Evolutionary conservation across 2,329 filamentous ascomycete species (phyloP).

Genomic region (Thermoascus crustaceus): DNA sequence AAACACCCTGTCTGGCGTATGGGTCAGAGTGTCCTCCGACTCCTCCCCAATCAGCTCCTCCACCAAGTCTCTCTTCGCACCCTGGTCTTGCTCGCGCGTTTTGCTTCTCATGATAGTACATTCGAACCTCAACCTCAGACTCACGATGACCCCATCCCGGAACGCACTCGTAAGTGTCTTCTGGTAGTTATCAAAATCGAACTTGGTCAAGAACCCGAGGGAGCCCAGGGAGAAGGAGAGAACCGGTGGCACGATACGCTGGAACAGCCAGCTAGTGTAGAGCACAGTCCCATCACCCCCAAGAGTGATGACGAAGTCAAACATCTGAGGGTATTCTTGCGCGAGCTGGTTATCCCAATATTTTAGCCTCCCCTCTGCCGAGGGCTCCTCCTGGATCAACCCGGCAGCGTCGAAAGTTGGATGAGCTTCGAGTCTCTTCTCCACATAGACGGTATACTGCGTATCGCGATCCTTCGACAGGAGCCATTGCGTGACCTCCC

Average conservation of each 20-base stretch:
- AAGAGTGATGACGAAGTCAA: constrained; percentile 88
- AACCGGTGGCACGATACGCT: constrained; percentile 87
- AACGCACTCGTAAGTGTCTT: constrained; percentile 65
- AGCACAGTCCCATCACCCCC: constrained; percentile 96
- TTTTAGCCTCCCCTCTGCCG: constrained; percentile 53
- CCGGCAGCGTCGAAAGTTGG: constrained; percentile 65
- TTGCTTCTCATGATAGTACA: constrained; percentile 76
- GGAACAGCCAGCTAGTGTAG: constrained; percentile 94
- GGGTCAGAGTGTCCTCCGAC: constrained; percentile 73
- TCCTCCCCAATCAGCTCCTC: constrained; percentile 87
- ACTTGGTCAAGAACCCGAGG: constrained; percentile 91
- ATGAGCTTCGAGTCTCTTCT: constrained; percentile 64
- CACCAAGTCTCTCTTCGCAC: constrained; percentile 58
- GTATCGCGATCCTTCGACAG: constrained; percentile 60
- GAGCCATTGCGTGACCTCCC: constrained; percentile 73
- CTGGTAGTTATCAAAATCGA: constrained; percentile 73
- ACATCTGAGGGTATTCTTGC: constrained; percentile 67
- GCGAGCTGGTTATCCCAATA: constrained; percentile 83
- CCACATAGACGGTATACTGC: constrained; percentile 70
- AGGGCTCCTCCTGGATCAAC: constrained; percentile 55
- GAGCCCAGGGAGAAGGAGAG: constrained; percentile 87
- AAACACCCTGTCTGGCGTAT: constrained; percentile 72
- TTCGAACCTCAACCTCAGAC: constrained; percentile 80
- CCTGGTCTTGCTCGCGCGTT: constrained; percentile 15
- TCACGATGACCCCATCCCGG: constrained; percentile 76